Evolutionary conservation across 306 rosid genomes (phyloP), one percentile per base, ranked within the genome.

Genomic region (Cercis canadensis): DNA sequence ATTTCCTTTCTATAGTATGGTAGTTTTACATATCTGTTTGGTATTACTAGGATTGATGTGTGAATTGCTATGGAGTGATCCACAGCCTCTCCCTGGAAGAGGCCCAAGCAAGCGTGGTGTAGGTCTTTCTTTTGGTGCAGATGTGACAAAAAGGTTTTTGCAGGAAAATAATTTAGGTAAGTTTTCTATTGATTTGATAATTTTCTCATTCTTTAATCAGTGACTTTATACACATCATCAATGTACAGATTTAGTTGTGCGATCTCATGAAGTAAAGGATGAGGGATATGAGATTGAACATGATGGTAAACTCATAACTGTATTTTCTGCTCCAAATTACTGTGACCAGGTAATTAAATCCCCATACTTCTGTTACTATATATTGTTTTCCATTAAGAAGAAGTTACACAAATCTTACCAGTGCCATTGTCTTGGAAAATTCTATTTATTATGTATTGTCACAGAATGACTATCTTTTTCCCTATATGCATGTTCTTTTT

Each of bases 91-190:
- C 60, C 95, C 89, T 57, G 97, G 99, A 80, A 83, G 99, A 79
- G 99, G 99, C 56, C 96, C 99, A 2, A 95, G 99, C 84, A 95
- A 95, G 84, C 92, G 99, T 11, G 99, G 99, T 19, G 99, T 95
- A 4, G 99, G 99, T 63, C 99, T 95, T 75, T 77, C 96, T 53
- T 95, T 95, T 24, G 99, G 99, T 49, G 87, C 72, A 29, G 99
- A 95, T 71, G 97, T 95, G 61, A 95, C 99, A 2, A 91, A 91
- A 72, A 81, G 86, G 62, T 95, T 95, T 66, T 82, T 95, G 82
- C 86, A 86, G 79, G 99, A 91, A 72, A 95, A 95, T 70, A 89
- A 80, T 78, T 75, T 95, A 80, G 99, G 99, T 95, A 66, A 37
- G 74, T 75, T 74, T 79, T 75, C 69, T 61, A 8, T 32, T 14